These are phyloP conservation scores for Aspergillus luchuensis DNA, from an alignment of 2,329 filamentous ascomycete genomes.

Conservation along the genomic window DNA sequence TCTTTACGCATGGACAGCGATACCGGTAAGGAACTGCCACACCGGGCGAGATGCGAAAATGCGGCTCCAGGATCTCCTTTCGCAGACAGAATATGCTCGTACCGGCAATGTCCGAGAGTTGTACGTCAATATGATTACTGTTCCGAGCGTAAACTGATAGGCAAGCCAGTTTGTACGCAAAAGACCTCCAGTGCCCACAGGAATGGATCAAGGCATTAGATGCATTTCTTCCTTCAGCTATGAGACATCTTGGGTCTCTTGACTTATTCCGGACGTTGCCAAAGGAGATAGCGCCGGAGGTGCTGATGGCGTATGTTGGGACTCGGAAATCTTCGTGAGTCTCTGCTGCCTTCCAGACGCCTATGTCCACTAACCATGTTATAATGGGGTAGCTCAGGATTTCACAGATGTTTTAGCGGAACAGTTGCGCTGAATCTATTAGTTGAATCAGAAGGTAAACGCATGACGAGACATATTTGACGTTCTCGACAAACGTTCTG, in stretches of 20 bases:
- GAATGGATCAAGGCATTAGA: conserved; percentile 35
- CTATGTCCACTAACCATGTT: background rate
- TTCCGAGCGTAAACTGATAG: conserved; percentile 15
- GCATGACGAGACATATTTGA: too few species aligned
- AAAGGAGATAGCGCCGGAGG: conserved; percentile 37
- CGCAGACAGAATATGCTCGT: conserved; percentile 8
- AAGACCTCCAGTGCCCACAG: conserved; percentile 37
- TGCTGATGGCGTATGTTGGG: conserved; percentile 43
- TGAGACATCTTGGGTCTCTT: conserved; percentile 36
- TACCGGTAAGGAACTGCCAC: conserved; percentile 38
- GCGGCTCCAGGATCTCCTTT: conserved; percentile 35
- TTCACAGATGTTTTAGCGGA: conserved; percentile 42
- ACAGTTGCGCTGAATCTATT: conserved; percentile 40
- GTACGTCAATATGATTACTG: conserved; percentile 28
- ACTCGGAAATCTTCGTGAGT: conserved; percentile 35
- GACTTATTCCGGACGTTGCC: conserved; percentile 40
- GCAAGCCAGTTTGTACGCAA: conserved; percentile 37
- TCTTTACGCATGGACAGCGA: conserved; percentile 22
- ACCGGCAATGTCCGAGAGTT: conserved; percentile 15
- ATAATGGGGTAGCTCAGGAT: conserved; percentile 31
- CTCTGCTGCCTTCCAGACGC: background rate
- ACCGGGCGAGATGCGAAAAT: conserved; percentile 38
- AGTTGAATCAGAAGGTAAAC: conserved; percentile 33
- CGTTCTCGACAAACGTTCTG: background rate
- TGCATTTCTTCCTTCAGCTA: conserved; percentile 32